Base-by-base conservation (phyloP, 2,329 filamentous ascomycete species). In the Truncatella angustata region DNA sequence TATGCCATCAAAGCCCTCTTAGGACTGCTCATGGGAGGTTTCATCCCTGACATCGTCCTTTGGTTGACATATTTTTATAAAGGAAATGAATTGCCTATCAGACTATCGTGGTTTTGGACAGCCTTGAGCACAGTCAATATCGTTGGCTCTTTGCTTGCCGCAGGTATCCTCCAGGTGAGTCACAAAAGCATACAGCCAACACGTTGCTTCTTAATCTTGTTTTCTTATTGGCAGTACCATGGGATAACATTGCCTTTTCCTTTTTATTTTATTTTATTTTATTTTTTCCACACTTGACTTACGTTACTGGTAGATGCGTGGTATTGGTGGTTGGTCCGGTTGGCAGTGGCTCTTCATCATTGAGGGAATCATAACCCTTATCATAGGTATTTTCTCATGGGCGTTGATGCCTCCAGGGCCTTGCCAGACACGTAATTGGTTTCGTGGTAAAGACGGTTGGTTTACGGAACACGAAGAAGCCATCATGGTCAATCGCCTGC, bases 51-150 rank as follows among this genome's bases (percentile, higher is more conserved):
- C 54, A 81, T 82, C 20, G 79, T 88, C 12, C 71, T 88, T 0
- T 91, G 86, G 67, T 73, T 90, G 4, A 85, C 82, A 3, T 91
- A 91, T 66, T 92, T 87, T 68, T 92, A 91, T 70, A 91, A 82
- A 42, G 82, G 82, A 0, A 77, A 77, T 49, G 88, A 91, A 64
- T 73, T 92, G 0, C 86, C 87, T 0, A 77, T 80, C 11, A 79
- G 88, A 1, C 70, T 91, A 16, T 82, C 82, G 58, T 82, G 77
- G 66, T 91, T 91, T 70, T 91, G 87, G 88, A 82, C 83, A 0
- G 78, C 85, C 0, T 82, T 87, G 11, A 79, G 79, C 52, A 74
- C 73, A 0, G 79, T 79, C 0, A 74, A 79, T 36, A 81, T 85
- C 28, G 59, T 80, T 10, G 73, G 74, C 0, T 76, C 79, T 0